Evolutionary conservation across 768 basidiomycete genomes (phyloP).

Genomic region (Trametes cingulata): DNA sequence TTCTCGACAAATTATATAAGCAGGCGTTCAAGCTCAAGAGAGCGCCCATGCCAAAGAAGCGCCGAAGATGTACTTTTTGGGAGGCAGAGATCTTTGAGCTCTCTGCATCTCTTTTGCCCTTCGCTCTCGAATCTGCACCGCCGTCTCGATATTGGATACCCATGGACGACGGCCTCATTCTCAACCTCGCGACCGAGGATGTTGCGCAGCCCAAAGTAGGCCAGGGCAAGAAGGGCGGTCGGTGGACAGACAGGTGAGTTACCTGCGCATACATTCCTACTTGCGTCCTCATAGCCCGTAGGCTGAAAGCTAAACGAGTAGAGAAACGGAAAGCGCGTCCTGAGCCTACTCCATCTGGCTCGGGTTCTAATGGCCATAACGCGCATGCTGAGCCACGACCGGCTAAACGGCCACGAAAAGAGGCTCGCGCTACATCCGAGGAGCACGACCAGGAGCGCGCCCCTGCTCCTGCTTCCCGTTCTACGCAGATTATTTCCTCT

Average conservation of each 20-base stretch:
- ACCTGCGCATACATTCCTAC: slow-evolving; percentile 11
- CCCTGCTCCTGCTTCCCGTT: slow-evolving; percentile 29
- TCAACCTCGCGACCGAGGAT: slow-evolving; percentile 55
- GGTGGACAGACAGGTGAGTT: slow-evolving; percentile 77
- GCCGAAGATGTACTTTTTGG: slow-evolving; percentile 10
- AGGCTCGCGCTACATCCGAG: slow-evolving; percentile 3
- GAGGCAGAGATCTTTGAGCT: not conserved
- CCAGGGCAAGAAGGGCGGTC: slow-evolving; percentile 53
- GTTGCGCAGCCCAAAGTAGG: not conserved
- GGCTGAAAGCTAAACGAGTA: slow-evolving; percentile 74
- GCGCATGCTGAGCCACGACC: slow-evolving; percentile 39
- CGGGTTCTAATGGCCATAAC: not conserved
- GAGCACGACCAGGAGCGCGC: slow-evolving; percentile 24
- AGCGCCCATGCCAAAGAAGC: not conserved
- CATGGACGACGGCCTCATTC: slow-evolving; percentile 78
- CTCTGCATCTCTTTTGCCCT: not conserved
- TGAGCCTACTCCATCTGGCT: slow-evolving; percentile 27
- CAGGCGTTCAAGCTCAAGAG: slow-evolving; percentile 13
- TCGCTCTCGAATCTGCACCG: not conserved
- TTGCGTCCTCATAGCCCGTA: slow-evolving; percentile 34
- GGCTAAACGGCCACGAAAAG: slow-evolving; percentile 47
- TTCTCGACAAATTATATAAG: slow-evolving; percentile 14
- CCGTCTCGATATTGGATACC: not conserved
- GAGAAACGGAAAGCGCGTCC: slow-evolving; percentile 57
- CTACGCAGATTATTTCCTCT: slow-evolving; percentile 70